phyloP scores from a whole-genome alignment of 2,329 filamentous ascomycete species.

The Rhynchosporium agropyri region DNA sequence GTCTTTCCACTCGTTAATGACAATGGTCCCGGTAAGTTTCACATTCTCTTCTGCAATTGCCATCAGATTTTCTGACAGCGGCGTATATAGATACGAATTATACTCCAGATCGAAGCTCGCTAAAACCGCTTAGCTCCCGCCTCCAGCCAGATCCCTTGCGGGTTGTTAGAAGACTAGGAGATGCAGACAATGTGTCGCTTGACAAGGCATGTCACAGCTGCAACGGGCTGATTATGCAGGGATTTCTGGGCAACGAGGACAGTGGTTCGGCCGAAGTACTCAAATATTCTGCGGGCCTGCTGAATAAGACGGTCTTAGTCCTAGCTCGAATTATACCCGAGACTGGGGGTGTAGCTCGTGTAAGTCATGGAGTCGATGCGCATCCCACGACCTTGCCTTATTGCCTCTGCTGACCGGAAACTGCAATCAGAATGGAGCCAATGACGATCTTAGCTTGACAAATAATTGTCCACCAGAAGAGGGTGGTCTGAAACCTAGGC shows the following conservation, averaged over 20 bases:
- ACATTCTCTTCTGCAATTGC: conserved; percentile 2
- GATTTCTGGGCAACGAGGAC: conserved; percentile 10
- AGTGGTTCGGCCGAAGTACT: conserved; percentile 14
- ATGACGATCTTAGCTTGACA: conserved; percentile 24
- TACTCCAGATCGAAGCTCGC: conserved; percentile 23
- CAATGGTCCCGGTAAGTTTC: conserved; percentile 28
- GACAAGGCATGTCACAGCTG: conserved; percentile 29
- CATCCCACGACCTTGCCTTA: conserved; percentile 14
- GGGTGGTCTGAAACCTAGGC: conserved; percentile 37
- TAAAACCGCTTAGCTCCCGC: conserved; percentile 23
- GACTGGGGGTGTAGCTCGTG: conserved; percentile 29
- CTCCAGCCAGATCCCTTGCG: conserved; percentile 19
- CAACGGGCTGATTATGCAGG: conserved; percentile 22
- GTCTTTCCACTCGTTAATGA: conserved; percentile 21
- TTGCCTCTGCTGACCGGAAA: conserved; percentile 28
- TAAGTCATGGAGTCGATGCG: conserved; percentile 34
- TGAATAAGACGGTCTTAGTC: conserved; percentile 10
- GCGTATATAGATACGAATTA: conserved; percentile 28
- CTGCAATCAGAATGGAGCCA: conserved; percentile 27
- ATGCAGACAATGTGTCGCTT: conserved; percentile 27
- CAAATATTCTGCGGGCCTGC: conserved; percentile 12
- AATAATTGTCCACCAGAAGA: conserved; percentile 36
- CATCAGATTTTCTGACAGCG: conserved; percentile 24
- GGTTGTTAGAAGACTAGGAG: conserved; percentile 25
- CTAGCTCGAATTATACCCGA: conserved; percentile 37